Evolutionary conservation across 2,329 filamentous ascomycete genomes (phyloP), one percentile per base, ranked within the genome.

Genomic region (Xylaria sp.): DNA sequence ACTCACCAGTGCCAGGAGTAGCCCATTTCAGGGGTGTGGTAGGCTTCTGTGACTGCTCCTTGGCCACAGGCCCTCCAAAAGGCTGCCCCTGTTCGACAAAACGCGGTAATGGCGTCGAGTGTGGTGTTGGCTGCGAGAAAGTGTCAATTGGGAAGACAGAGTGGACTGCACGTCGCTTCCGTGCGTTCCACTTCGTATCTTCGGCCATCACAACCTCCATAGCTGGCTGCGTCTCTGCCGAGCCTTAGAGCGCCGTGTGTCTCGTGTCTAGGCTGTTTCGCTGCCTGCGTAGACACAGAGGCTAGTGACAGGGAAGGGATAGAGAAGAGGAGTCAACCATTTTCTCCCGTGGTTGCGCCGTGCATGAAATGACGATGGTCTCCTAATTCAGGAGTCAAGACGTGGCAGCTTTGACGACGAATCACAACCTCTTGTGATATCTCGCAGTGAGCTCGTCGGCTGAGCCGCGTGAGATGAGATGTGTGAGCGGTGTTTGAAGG

Each of bases 111-210:
- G 81, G 80, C 16, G 79, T 82, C 25, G 80, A 78, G 60, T 78
- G 77, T 42, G 86, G 83, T 63, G 85, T 85, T 50, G 85, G 83
- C 75, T 84, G 84, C 18, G 83, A 82, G 72, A 83, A 71, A 58
- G 40, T 74, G 68, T 87, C 83, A 18, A 82, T 82, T 68, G 84
- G 84, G 77, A 89, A 89, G 73, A 89, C 86, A 29, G 87, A 88
- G 69, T 82, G 82, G 72, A 89, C 84, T 51, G 87, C 80, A 70
- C 81, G 84, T 65, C 84, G 82, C 73, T 82, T 85, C 69, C 83
- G 84, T 62, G 81, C 78, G 71, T 80, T 82, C 78, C 85, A 83
- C 70, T 79, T 81, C 62, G 85, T 82, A 62, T 81, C 80, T 67
- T 64, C 65, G 6, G 77, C 76, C 54, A 75, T 78, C 75, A 71